These are phyloP conservation scores for Teratosphaeria nubilosa DNA, from an alignment of 2,329 filamentous ascomycete species.

Conservation along the genomic window DNA sequence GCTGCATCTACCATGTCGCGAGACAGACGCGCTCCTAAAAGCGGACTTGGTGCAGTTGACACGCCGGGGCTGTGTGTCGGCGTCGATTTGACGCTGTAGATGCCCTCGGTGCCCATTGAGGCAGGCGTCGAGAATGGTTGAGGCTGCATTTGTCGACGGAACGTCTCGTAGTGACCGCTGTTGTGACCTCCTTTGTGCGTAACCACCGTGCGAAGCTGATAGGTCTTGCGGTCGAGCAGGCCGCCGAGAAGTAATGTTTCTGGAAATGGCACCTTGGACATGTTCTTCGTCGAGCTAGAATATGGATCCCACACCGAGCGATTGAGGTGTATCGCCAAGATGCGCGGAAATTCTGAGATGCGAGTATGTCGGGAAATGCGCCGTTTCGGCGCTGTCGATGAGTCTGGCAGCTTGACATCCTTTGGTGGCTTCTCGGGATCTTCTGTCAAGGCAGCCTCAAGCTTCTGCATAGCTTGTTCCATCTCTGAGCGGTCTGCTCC, in stretches of 20 bases:
- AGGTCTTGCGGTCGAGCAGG: conserved; percentile 65
- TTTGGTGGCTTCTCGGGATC: conserved; percentile 71
- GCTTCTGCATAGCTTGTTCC: conserved; percentile 50
- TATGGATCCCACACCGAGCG: conserved; percentile 80
- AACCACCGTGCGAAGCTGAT: conserved; percentile 76
- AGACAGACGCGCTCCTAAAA: conserved; percentile 21
- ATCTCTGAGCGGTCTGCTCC: conserved; percentile 36
- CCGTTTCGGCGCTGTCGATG: conserved; percentile 64
- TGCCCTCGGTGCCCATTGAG: conserved; percentile 63
- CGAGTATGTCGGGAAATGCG: conserved; percentile 80
- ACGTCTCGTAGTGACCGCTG: conserved; percentile 95
- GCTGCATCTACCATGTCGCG: not conserved
- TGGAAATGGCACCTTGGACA: conserved; percentile 85
- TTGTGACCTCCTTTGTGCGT: conserved; percentile 94
- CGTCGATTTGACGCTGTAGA: conserved; percentile 52
- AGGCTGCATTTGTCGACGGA: conserved; percentile 71
- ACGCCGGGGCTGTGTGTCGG: conserved; percentile 36
- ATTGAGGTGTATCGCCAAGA: conserved; percentile 85
- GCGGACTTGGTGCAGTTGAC: conserved; percentile 27
- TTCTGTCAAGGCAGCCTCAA: conserved; percentile 60
- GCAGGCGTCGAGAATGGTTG: conserved; percentile 75
- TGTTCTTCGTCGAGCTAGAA: conserved; percentile 72
- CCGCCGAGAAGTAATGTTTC: conserved; percentile 77
- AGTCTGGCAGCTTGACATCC: conserved; percentile 64
- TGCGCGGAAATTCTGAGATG: conserved; percentile 77